Percentiles rank a stretch among this genome's conserved stretches.
These are phyloP conservation scores for Kurtzmaniella quercitrusa DNA, from an alignment of 1,139 yeast genomes.

Conservation along the genomic window DNA sequence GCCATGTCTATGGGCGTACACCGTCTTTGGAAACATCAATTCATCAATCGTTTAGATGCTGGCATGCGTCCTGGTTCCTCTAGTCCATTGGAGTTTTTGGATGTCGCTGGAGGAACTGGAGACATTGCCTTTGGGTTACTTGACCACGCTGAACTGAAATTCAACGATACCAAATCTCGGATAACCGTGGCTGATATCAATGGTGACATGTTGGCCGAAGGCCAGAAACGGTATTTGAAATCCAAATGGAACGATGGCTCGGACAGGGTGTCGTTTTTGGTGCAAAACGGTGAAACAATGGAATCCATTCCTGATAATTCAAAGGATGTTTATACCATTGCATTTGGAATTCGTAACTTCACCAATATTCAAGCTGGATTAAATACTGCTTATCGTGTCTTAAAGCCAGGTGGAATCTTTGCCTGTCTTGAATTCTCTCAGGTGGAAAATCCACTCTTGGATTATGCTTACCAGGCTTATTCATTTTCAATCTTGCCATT, in stretches of 20 bases:
- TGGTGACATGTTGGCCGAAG: slow-evolving; percentile 93
- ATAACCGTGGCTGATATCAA: slow-evolving; percentile 96
- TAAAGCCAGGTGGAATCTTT: slow-evolving; percentile 98
- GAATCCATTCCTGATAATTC: slow-evolving; percentile 82
- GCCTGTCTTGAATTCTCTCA: slow-evolving; percentile 95
- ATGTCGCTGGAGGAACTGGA: slow-evolving; percentile 99
- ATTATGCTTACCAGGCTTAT: slow-evolving; percentile 78
- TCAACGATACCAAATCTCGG: slow-evolving; percentile 68
- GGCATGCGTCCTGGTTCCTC: slow-evolving; percentile 85
- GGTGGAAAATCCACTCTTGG: slow-evolving; percentile 76
- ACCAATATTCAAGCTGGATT: slow-evolving; percentile 92
- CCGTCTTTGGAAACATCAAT: slow-evolving; percentile 90
- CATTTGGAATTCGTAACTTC: slow-evolving; percentile 96
- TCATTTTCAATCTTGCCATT: slow-evolving; percentile 85
- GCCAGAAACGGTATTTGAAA: slow-evolving; percentile 64
- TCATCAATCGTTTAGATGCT: slow-evolving; percentile 83
- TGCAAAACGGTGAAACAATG: slow-evolving; percentile 89
- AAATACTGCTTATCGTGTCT: slow-evolving; percentile 87
- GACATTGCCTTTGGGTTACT: slow-evolving; percentile 94
- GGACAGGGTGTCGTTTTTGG: slow-evolving; percentile 69
- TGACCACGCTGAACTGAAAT: slow-evolving; percentile 81
- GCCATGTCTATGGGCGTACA: slow-evolving; percentile 96
- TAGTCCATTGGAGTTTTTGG: slow-evolving; percentile 79
- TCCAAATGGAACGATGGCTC: slow-evolving; percentile 52
- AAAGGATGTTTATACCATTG: slow-evolving; percentile 92